These are phyloP conservation scores for Aquilaria agallochum DNA, from an alignment of 441 rosid genomes.

Conservation along the genomic window DNA sequence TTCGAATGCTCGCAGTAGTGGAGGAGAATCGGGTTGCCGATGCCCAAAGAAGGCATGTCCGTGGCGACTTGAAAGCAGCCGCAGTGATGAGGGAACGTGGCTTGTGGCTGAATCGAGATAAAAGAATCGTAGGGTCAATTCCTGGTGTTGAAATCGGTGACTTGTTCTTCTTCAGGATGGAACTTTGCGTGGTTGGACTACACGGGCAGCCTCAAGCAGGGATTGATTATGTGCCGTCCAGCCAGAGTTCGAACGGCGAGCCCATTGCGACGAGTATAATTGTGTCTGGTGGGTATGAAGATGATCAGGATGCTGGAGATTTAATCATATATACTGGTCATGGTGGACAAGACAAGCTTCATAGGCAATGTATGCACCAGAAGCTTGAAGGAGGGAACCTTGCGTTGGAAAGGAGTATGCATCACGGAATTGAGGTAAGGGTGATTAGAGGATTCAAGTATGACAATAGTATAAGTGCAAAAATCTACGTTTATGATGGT, in stretches of 20 bases:
- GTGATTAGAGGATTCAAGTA: conserved; percentile 76
- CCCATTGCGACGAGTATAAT: conserved; percentile 74
- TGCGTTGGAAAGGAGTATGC: conserved; percentile 79
- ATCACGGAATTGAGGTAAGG: conserved; percentile 74
- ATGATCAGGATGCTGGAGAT: conserved; percentile 73
- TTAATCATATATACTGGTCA: conserved; percentile 67
- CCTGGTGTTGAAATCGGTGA: conserved; percentile 81
- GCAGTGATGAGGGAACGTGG: conserved; percentile 51
- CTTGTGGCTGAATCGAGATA: conserved; percentile 69
- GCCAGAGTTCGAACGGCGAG: conserved; percentile 59
- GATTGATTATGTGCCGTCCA: conserved; percentile 44
- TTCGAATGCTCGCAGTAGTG: conserved; percentile 46
- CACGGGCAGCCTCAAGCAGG: conserved; percentile 89
- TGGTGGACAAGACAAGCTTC: conserved; percentile 67
- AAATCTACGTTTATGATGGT: conserved; percentile 71
- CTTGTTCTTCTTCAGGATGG: conserved; percentile 64
- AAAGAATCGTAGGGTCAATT: conserved; percentile 69
- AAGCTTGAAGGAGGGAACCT: conserved; percentile 74
- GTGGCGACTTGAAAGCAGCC: conserved; percentile 69
- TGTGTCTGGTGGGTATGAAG: conserved; percentile 80
- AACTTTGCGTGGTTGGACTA: conserved; percentile 66
- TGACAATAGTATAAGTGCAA: conserved; percentile 40
- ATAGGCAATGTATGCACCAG: conserved; percentile 58
- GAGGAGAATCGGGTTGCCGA: conserved; percentile 29
- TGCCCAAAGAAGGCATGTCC: conserved; percentile 33